Evolutionary conservation across 306 rosid genomes (phyloP), one percentile per base, ranked within the genome.

Genomic region (Prunus armeniaca): DNA sequence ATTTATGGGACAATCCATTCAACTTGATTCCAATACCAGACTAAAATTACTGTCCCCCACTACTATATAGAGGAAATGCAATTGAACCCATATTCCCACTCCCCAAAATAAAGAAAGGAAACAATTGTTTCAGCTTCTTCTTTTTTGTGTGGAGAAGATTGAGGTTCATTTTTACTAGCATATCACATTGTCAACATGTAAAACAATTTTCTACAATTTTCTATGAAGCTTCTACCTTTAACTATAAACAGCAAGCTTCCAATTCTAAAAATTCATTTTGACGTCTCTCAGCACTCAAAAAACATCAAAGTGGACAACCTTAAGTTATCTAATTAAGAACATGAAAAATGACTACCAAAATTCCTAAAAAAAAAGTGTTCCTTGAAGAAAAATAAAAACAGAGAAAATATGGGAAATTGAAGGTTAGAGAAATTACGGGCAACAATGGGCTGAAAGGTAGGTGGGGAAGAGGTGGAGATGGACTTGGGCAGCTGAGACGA

Each of bases 371-470:
- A 51, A 3, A 9, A 25, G 47, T 70, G 14, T 67, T 43, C 3
- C 12, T 6, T n/a, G 11, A 34, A 34, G 38, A 1, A 24, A 67
- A 32, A 27, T 2, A 9, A 54, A 22, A 32, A 0, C 2, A 46
- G 27, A 65, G 25, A 43, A 38, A 17, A 34, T 4, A 32, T 20
- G 71, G 76, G 72, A 30, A 55, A 69, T 0, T 32, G 65, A 51
- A 46, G 47, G 76, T 46, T 14, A 17, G 78, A 49, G 55, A 32
- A 13, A 22, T 58, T 87, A 92, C 96, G 92, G 60, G 97, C 93
- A 76, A 94, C 84, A 47, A 73, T 73, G 69, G 96, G 88, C 66
- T 80, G 88, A 49, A 83, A 76, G 49, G 71, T 80, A 69, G 88
- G 92, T 6, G 30, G 12, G 54, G 69, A 69, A 1, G 84, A 73